Percentiles rank a stretch among this genome's conserved stretches.
Conservation (phyloP, 2,329 filamentous ascomycete species). For the Xylariaceae sp. region DNA sequence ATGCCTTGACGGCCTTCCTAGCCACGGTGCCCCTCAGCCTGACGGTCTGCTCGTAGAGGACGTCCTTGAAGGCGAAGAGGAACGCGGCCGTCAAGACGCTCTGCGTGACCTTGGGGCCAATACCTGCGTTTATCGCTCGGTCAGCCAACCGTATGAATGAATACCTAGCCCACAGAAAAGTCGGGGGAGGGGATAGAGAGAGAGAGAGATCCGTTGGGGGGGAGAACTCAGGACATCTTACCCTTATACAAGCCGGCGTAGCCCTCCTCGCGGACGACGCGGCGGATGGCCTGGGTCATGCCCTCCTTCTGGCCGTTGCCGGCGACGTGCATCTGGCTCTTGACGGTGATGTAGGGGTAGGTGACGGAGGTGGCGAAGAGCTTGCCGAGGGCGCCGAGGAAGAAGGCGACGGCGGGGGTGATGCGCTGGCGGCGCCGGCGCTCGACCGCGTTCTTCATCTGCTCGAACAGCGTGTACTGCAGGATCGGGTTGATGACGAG, state of each 20-base stretch:
- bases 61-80: conserved; percentile 97
- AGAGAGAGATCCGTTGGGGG: no score
- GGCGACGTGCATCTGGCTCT: conserved; percentile 96
- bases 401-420: conserved; percentile 84
- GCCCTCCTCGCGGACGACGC: conserved; percentile 87
- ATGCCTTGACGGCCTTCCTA: conserved; percentile 41
- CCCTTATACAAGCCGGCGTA: conserved; percentile 91
- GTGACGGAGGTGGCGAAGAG: conserved; percentile 91
- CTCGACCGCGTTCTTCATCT: conserved; percentile 91
- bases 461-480: conserved; percentile 98
- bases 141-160: not conserved
- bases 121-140: conserved; percentile 62
- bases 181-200: no score
- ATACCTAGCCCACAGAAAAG: no score
- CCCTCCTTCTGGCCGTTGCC: conserved; percentile 76
- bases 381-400: conserved; percentile 91
- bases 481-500: conserved; percentile 97
- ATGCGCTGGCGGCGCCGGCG: conserved; percentile 62
- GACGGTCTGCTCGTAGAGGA: conserved; percentile 82
- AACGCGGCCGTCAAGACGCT: conserved; percentile 96
- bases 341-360: conserved; percentile 98
- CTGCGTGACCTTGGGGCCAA: conserved; percentile 94
- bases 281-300: conserved; percentile 74
- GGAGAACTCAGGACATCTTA: no score
- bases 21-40: conserved; percentile 56